Percentiles rank a stretch among this genome's conserved stretches.
Conservation (phyloP, 345 rosid genomes). For the Camelina hispida region DNA sequence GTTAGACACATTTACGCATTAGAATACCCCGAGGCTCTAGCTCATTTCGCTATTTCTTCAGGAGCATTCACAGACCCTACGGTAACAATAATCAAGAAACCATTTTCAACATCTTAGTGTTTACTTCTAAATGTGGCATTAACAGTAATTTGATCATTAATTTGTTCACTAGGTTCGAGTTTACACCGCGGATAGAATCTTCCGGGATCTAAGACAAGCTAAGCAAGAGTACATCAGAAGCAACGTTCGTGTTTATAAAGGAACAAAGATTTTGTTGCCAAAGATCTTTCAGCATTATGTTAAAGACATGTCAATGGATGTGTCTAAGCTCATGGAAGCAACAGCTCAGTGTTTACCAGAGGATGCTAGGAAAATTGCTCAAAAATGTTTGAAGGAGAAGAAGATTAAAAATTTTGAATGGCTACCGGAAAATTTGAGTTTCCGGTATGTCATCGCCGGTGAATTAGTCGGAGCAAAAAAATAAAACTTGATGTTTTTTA, state of each 20-base stretch:
- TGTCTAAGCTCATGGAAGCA: slow-evolving; percentile 49
- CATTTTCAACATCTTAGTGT: no score
- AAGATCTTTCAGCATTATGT: slow-evolving; percentile 63
- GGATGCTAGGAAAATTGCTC: slow-evolving; percentile 54
- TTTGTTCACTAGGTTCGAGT: slow-evolving; percentile 60
- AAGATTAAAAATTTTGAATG: slow-evolving; percentile 60
- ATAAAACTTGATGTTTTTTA: slow-evolving; percentile 24
- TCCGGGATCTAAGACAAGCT: slow-evolving; percentile 64
- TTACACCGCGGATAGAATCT: slow-evolving; percentile 64
- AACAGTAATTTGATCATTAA: background rate
- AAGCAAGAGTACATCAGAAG: slow-evolving; percentile 66
- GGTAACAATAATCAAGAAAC: slow-evolving; percentile 45
- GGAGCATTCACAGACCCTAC: slow-evolving; percentile 77
- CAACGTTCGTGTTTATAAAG: slow-evolving; percentile 62
- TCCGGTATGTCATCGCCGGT: slow-evolving; percentile 70
- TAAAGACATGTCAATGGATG: slow-evolving; percentile 68
- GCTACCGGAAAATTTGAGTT: slow-evolving; percentile 68
- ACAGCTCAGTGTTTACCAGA: slow-evolving; percentile 57
- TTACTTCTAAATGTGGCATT: background rate
- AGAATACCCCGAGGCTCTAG: slow-evolving; percentile 82
- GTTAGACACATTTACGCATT: slow-evolving; percentile 66
- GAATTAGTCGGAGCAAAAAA: slow-evolving; percentile 50
- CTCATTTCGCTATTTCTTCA: slow-evolving; percentile 80
- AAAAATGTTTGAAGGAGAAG: slow-evolving; percentile 60
- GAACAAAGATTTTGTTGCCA: slow-evolving; percentile 67